Evolutionary conservation across 2,329 filamentous ascomycete genomes (phyloP).

Genomic region (Cladorrhinum sp.): DNA sequence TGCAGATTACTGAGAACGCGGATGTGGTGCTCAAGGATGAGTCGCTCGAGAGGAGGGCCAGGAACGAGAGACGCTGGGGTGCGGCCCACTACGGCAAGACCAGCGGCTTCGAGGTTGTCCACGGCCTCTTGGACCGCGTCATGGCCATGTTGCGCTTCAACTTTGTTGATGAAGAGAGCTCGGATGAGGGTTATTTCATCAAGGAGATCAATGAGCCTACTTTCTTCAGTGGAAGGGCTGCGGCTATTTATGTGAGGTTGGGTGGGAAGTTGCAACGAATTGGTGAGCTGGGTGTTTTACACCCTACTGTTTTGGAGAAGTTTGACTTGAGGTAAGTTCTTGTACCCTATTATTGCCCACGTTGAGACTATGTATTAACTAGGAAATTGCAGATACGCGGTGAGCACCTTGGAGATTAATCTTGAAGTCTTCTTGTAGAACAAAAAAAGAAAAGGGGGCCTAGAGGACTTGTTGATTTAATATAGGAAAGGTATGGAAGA

Average conservation of each 20-base stretch:
- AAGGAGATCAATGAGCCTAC: slow-evolving; percentile 87
- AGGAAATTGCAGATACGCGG: slow-evolving; percentile 65
- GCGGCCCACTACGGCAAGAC: slow-evolving; percentile 93
- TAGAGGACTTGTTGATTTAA: not conserved
- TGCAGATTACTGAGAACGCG: slow-evolving; percentile 88
- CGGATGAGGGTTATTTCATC: slow-evolving; percentile 84
- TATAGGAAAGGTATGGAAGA: not conserved
- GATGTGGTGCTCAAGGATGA: slow-evolving; percentile 92
- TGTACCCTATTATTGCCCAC: not conserved
- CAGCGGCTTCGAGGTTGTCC: slow-evolving; percentile 91
- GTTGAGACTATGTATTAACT: slow-evolving; percentile 12
- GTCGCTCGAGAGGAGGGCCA: slow-evolving; percentile 71
- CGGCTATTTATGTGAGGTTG: slow-evolving; percentile 75
- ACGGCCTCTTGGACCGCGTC: slow-evolving; percentile 87
- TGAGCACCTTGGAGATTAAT: slow-evolving; percentile 92
- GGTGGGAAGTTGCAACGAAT: slow-evolving; percentile 72
- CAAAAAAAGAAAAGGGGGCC: not conserved
- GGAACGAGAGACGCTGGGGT: slow-evolving; percentile 95
- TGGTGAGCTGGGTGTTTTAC: slow-evolving; percentile 89
- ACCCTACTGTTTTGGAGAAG: slow-evolving; percentile 88
- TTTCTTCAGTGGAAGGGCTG: slow-evolving; percentile 87
- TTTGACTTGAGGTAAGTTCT: slow-evolving; percentile 74
- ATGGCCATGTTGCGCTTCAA: slow-evolving; percentile 86
- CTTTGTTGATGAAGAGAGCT: slow-evolving; percentile 70
- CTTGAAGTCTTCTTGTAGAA: slow-evolving; percentile 81